Evolutionary conservation across 768 basidiomycete species (phyloP).

Genomic region (Leccinum boreale): DNA sequence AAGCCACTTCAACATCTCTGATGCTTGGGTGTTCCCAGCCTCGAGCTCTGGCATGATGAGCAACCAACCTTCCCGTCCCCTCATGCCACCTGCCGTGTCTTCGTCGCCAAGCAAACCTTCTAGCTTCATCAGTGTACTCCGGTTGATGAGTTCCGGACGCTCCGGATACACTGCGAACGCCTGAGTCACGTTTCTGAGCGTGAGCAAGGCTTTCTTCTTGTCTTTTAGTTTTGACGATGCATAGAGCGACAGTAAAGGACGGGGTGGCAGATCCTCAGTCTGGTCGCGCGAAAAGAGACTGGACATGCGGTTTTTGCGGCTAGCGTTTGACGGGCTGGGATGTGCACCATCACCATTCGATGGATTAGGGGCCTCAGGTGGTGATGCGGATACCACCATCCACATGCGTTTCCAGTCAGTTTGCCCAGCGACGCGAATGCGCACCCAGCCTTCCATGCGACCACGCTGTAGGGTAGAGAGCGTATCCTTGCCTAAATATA

Average conservation of each 20-base stretch:
- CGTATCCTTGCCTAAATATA: conserved; percentile 41
- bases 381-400: conserved; percentile 64
- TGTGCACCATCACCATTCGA: conserved; percentile 27
- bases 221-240: conserved; percentile 67
- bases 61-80: conserved; percentile 76
- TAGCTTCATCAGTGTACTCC: conserved; percentile 88
- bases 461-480: conserved; percentile 66
- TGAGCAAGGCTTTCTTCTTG: conserved; percentile 67
- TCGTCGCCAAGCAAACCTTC: conserved; percentile 84
- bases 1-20: conserved; percentile 90
- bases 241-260: conserved; percentile 56
- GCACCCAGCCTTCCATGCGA: conserved; percentile 88
- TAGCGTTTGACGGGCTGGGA: conserved; percentile 20
- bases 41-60: conserved; percentile 89
- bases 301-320: conserved; percentile 52
- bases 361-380: conserved; percentile 21
- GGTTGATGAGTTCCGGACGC: conserved; percentile 84
- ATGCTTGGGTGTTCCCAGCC: conserved; percentile 54
- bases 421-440: conserved; percentile 90
- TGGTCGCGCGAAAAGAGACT: conserved; percentile 60
- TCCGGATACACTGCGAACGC: conserved; percentile 96
- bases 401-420: conserved; percentile 95
- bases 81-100: conserved; percentile 63
- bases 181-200: conserved; percentile 68
- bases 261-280: conserved; percentile 31